Evolutionary conservation across 192 early-diverging fungal genomes (phyloP).

Genomic region (Rhizophagus sp.): DNA sequence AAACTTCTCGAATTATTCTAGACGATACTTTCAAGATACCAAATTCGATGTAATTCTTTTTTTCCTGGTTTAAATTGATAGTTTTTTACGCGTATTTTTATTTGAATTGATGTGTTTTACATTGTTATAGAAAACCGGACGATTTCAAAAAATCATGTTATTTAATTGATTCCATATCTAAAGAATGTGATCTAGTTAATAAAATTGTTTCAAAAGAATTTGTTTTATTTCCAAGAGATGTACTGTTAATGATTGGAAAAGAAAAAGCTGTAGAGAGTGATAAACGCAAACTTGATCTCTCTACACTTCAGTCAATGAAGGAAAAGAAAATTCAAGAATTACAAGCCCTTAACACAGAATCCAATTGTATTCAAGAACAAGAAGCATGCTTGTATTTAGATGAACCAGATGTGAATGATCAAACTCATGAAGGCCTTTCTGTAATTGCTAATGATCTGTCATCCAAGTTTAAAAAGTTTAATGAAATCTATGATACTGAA

Average conservation of each 20-base stretch:
- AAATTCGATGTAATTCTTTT: neutral
- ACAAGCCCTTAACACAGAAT: neutral
- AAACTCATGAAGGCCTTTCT: neutral
- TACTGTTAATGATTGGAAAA: neutral
- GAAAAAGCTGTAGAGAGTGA: neutral
- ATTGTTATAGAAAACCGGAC: neutral
- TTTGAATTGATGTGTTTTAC: neutral
- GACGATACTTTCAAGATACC: neutral
- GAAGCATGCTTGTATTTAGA: neutral
- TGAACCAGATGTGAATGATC: neutral
- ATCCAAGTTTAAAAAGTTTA: neutral
- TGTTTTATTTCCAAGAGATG: slow-evolving; percentile 19
- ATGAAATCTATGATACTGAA: slow-evolving; percentile 8
- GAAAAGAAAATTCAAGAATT: slow-evolving; percentile 1
- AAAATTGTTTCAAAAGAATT: slow-evolving; percentile 1
- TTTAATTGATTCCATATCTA: slow-evolving; percentile 15
- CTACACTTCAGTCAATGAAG: neutral
- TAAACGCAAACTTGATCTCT: slow-evolving; percentile 13
- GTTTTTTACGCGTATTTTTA: neutral
- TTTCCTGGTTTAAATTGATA: too few relatives aligned
- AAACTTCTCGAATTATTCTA: neutral
- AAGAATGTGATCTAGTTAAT: neutral
- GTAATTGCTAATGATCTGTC: neutral
- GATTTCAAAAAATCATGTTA: slow-evolving; percentile 6
- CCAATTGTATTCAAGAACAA: neutral